Base-by-base conservation (phyloP, 2,329 filamentous ascomycete genomes). In the Cytospora mali region DNA sequence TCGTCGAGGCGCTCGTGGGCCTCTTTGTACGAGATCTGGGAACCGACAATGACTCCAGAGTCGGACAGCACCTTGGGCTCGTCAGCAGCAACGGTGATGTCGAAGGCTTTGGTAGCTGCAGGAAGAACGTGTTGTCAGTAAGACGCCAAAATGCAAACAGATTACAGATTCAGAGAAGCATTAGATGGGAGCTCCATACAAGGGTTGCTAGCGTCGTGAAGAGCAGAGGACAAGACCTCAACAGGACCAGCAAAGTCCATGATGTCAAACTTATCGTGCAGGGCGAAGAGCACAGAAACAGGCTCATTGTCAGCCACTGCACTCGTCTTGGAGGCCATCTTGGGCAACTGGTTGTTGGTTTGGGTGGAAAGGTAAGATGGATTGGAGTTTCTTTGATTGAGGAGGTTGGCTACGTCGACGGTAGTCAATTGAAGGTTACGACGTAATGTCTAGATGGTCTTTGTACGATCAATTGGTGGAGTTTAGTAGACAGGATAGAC, bases 11-110 rank as follows among this genome's bases (percentile, higher is more conserved):
- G 81, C 64, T 91, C 85, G 76, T 92, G 84, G 66, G 91, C 91
- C 72, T 94, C 90, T 72, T 90, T 89, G 81, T 85, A 92, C 73
- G 87, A 82, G 75, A 93, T 88, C 76, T 95, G 88, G 66, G 90
- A 87, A 71, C 85, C 85, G 75, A 95, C 80, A 69, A 87, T 81
- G 72, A 89, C 83, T 68, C 90, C 90, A 75, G 92, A 81, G 49
- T 78, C 74, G 28, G 84, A 85, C 56, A 86, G 71, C 51, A 85
- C 79, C 75, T 84, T 80, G 69, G 81, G 75, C 69, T 86, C 83
- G 65, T 77, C 76, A 33, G 76, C 79, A 39, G 81, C 82, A 66
- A 86, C 75, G 69, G 84, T 86, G 71, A 82, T 77, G 64, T 86
- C 83, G 71, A 87, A 87, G 58, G 84, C 84, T 70, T 81, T 83